These are phyloP conservation scores for Lineolata rhizophorae DNA, from an alignment of 495 filamentous ascomycete species.

Conservation along the genomic window DNA sequence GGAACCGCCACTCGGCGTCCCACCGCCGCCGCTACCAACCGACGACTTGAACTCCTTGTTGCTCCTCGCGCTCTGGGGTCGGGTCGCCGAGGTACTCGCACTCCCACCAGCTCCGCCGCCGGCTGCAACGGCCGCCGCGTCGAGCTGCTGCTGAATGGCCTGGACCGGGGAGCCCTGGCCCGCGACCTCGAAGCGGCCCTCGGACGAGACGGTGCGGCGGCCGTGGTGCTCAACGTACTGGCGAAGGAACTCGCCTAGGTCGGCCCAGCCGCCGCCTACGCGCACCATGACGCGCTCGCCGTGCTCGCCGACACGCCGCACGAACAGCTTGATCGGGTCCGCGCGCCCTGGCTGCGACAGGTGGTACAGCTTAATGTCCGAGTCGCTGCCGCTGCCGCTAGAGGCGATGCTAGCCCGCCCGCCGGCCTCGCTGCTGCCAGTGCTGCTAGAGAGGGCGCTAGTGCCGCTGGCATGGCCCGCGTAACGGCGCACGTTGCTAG, in stretches of 20 bases:
- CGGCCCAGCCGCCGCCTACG: slow-evolving; percentile 90
- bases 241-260: slow-evolving; percentile 81
- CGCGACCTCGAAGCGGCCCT: slow-evolving; percentile 34
- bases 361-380: slow-evolving; percentile 78
- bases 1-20: background rate
- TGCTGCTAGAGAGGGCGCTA: slow-evolving; percentile 9
- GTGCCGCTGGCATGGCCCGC: slow-evolving; percentile 2
- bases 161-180: too few relatives aligned
- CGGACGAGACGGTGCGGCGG: slow-evolving; percentile 26
- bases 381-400: slow-evolving; percentile 18
- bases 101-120: background rate
- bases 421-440: background rate
- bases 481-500: too few relatives aligned
- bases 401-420: background rate
- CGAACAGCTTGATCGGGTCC: slow-evolving; percentile 65
- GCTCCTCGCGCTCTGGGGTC: background rate
- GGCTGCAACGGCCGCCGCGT: slow-evolving; percentile 1
- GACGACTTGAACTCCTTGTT: too few relatives aligned
- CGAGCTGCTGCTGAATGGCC: too few relatives aligned
- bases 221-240: slow-evolving; percentile 86
- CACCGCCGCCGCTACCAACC: background rate
- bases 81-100: background rate
- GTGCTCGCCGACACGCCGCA: slow-evolving; percentile 71
- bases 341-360: slow-evolving; percentile 38
- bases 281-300: slow-evolving; percentile 95